A percentile compares a stretch with the other conserved stretches of the same genome.
These are phyloP conservation scores for Eimeria acervulina DNA, from an alignment of 169 alveolate genomes.

Conservation along the genomic window DNA sequence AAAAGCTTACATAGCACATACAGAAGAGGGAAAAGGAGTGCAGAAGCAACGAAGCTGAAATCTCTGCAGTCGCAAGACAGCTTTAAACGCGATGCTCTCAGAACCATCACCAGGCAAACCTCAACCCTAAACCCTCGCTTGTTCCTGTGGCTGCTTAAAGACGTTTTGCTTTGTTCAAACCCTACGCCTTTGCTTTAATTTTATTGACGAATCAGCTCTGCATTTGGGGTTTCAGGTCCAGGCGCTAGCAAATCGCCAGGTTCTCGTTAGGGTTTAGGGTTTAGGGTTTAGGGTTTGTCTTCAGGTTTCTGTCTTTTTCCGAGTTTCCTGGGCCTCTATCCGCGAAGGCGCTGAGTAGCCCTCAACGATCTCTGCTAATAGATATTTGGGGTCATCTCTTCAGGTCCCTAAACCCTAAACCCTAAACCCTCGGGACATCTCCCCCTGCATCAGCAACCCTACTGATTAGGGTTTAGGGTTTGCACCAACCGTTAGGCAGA, in stretches of 20 bases:
- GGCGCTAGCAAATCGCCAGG: background rate
- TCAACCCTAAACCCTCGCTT: conserved; percentile 40
- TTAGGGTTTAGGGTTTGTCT: conserved; percentile 33
- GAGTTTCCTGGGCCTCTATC: conserved; percentile 54
- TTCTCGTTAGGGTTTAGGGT: conserved; percentile 31
- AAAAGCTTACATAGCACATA: conserved; percentile 33
- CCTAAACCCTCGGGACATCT: background rate
- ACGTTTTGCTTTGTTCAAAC: background rate
- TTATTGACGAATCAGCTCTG: background rate
- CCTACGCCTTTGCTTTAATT: background rate
- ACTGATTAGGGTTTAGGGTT: background rate
- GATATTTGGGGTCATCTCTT: conserved; percentile 52
- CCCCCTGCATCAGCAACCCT: background rate
- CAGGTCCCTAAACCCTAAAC: conserved; percentile 55
- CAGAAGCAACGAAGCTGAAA: conserved; percentile 48
- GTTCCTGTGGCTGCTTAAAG: background rate
- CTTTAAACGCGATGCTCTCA: conserved; percentile 54
- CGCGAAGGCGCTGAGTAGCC: conserved; percentile 69
- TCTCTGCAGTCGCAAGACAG: conserved; percentile 56
- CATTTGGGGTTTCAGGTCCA: background rate
- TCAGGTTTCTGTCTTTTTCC: conserved; percentile 43
- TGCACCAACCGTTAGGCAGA: background rate
- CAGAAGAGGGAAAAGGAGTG: conserved; percentile 37
- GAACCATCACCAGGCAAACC: conserved; percentile 64
- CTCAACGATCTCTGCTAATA: conserved; percentile 50